phyloP scores from a whole-genome alignment of 768 basidiomycete genomes.

The Boletellus emodensis region DNA sequence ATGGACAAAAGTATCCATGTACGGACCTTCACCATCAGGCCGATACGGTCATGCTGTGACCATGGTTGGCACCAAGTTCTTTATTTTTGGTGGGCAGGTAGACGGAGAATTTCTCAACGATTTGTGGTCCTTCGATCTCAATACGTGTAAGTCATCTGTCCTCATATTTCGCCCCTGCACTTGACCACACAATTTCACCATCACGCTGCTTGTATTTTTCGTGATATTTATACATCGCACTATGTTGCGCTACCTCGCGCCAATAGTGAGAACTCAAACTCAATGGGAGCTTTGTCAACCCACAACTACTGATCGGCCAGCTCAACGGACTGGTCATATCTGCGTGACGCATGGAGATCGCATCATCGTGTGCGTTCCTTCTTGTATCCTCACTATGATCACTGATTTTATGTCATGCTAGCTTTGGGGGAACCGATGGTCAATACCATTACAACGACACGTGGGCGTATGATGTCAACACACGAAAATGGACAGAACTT shows the following conservation, averaged over 20 bases:
- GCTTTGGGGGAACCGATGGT: constrained; percentile 98
- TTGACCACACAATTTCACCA: constrained; percentile 1
- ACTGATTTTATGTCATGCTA: constrained; percentile 31
- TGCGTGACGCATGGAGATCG: constrained; percentile 79
- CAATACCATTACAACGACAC: constrained; percentile 99
- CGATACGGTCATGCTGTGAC: constrained; percentile 95
- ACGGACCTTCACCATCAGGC: constrained; percentile 76
- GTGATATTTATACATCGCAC: background rate
- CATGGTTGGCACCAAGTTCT: constrained; percentile 89
- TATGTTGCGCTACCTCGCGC: constrained; percentile 1
- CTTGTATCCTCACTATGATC: constrained; percentile 13
- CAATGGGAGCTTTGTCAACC: constrained; percentile 81
- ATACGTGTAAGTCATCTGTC: constrained; percentile 62
- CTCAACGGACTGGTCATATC: constrained; percentile 88
- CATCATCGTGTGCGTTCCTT: constrained; percentile 67
- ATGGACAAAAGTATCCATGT: constrained; percentile 85
- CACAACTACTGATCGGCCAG: constrained; percentile 55
- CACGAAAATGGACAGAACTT: constrained; percentile 84
- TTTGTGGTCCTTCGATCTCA: constrained; percentile 94
- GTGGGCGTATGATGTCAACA: constrained; percentile 86
- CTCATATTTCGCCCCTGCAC: background rate
- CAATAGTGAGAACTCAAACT: constrained; percentile 73
- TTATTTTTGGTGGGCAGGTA: constrained; percentile 94
- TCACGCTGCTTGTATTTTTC: background rate
- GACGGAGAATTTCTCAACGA: constrained; percentile 94